Percentiles rank a stretch among this genome's conserved stretches.
These are phyloP conservation scores for Populus davidiana DNA, from an alignment of 345 rosid species.

Conservation along the genomic window DNA sequence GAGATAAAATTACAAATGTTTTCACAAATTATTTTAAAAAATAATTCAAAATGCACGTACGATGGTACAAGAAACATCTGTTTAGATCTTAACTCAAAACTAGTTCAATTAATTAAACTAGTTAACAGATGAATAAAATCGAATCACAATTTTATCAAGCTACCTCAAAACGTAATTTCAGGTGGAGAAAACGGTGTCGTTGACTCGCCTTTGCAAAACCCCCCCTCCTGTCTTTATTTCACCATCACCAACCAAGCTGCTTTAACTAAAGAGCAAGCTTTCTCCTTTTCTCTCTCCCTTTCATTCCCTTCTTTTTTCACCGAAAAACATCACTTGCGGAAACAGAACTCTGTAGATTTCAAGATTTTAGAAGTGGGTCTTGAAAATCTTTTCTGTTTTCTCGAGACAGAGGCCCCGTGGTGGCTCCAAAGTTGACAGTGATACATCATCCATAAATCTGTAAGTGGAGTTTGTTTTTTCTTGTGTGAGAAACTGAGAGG, in stretches of 20 bases:
- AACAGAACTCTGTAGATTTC: neutral
- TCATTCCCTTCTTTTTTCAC: neutral
- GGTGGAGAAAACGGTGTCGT: neutral
- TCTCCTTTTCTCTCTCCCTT: neutral
- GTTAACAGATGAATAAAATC: neutral
- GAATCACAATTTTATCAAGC: neutral
- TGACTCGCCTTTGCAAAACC: neutral
- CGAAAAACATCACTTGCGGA: neutral
- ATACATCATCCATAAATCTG: neutral
- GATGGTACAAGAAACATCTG: too few species aligned
- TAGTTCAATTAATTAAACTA: too few species aligned
- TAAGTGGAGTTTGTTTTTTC: neutral
- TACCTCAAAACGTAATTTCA: neutral
- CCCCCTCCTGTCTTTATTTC: neutral
- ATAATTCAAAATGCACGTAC: too few species aligned
- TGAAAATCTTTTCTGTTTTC: neutral
- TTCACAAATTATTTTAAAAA: neutral
- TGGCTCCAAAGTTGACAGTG: neutral
- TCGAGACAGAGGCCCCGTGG: neutral
- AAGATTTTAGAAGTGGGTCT: neutral
- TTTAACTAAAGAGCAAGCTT: too few species aligned
- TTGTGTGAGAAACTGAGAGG: neutral
- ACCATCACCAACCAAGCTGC: neutral
- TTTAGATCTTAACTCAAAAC: too few species aligned
- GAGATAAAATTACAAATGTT: neutral